phyloP scores from a whole-genome alignment of 805 yeast genomes.

The Metschnikowia amazonensis region DNA sequence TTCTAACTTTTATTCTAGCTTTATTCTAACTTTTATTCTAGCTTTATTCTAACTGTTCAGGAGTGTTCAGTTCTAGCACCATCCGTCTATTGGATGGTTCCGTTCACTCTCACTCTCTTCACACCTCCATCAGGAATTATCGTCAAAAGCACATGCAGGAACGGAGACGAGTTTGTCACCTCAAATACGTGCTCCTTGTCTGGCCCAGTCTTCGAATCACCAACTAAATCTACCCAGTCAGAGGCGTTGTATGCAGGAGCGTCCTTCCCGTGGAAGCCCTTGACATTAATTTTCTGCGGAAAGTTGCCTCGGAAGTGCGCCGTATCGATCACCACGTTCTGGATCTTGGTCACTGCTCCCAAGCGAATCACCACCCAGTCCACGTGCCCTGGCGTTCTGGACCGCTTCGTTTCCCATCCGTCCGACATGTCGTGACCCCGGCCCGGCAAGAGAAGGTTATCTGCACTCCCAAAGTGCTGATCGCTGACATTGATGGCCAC shows the following conservation, averaged over 20 bases:
- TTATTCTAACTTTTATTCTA: too few relatives aligned
- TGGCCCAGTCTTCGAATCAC: conserved; percentile 71
- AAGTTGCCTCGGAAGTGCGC: conserved; percentile 93
- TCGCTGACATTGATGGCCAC: conserved; percentile 80
- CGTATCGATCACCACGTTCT: conserved; percentile 73
- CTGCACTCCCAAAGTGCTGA: conserved; percentile 92
- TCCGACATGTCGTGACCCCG: conserved; percentile 96
- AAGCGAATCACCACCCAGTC: conserved; percentile 89
- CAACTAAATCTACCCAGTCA: conserved; percentile 64
- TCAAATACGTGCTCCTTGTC: conserved; percentile 70
- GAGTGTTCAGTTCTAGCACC: too few relatives aligned
- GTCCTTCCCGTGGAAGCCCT: conserved; percentile 45
- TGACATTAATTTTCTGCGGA: conserved; percentile 76
- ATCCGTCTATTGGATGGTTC: conserved; percentile 35
- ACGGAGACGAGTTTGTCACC: conserved; percentile 28
- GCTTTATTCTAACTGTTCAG: too few relatives aligned
- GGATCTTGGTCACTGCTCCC: conserved; percentile 60
- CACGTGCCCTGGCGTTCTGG: conserved; percentile 75
- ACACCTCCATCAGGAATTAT: conserved; percentile 98
- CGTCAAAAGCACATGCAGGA: conserved; percentile 70
- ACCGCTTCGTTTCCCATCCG: conserved; percentile 97
- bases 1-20: too few relatives aligned
- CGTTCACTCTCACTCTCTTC: conserved; percentile 82
- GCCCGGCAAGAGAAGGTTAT: conserved; percentile 86
- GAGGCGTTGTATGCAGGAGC: conserved; percentile 42